phyloP scores from a whole-genome alignment of 305 asterid species.

The Euphrasia arctica region DNA sequence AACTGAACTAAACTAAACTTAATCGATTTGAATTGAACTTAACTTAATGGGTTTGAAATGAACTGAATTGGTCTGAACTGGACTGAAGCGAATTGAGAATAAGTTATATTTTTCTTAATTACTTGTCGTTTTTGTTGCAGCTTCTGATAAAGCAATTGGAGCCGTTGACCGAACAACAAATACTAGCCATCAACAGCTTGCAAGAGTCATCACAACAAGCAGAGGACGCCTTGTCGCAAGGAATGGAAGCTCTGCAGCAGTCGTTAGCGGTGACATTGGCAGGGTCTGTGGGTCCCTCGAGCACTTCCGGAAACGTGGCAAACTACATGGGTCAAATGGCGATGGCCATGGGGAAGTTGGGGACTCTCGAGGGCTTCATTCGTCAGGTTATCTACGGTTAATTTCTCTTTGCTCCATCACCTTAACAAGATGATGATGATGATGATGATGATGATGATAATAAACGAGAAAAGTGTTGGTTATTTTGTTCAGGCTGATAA shows the following conservation, averaged over 20 bases:
- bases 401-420: neutral
- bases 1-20: too few relatives aligned
- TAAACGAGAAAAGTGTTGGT: neutral
- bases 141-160: slow-evolving; percentile 62
- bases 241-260: slow-evolving; percentile 73
- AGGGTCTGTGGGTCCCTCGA: slow-evolving; percentile 54
- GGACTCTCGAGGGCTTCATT: slow-evolving; percentile 72
- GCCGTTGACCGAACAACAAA: slow-evolving; percentile 69
- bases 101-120: too few relatives aligned
- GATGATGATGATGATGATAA: neutral
- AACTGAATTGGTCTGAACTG: too few relatives aligned
- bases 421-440: neutral
- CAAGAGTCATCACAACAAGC: slow-evolving; percentile 71
- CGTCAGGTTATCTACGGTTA: slow-evolving; percentile 45
- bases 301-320: slow-evolving; percentile 62
- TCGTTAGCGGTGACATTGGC: slow-evolving; percentile 70
- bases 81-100: too few relatives aligned
- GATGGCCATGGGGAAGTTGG: slow-evolving; percentile 77
- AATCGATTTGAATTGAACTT: too few relatives aligned
- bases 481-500: slow-evolving; percentile 49
- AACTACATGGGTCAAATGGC: slow-evolving; percentile 86
- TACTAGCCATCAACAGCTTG: slow-evolving; percentile 55
- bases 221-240: slow-evolving; percentile 64
- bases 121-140: slow-evolving; percentile 32
- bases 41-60: too few relatives aligned